Conservation (phyloP, 176 grass and related monocot genomes). For the Raddia distichophylla region DNA sequence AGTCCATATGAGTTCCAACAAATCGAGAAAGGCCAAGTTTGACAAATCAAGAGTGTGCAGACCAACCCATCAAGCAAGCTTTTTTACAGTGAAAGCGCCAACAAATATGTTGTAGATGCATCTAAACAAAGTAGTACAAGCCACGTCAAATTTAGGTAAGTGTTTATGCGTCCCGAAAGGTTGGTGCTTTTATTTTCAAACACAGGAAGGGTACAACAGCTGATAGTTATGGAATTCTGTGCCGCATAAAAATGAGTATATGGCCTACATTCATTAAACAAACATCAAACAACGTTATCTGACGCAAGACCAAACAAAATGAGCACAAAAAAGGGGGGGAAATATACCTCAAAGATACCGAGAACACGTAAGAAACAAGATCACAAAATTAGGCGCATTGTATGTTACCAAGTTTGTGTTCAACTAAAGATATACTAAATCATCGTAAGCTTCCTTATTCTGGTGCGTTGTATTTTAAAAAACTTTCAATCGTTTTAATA, state of each 20-base stretch:
- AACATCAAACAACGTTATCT: not conserved
- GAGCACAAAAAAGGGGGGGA: not conserved
- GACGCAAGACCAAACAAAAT: not conserved
- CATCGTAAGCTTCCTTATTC: too few relatives aligned
- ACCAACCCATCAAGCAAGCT: conserved; percentile 33
- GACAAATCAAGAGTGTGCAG: conserved; percentile 37
- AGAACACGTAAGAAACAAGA: not conserved
- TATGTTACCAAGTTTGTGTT: too few relatives aligned
- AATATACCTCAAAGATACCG: not conserved
- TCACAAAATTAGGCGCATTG: not conserved
- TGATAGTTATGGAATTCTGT: not conserved
- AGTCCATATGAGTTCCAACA: conserved; percentile 26
- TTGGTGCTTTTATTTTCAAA: not conserved
- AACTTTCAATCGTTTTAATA: too few relatives aligned
- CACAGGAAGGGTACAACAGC: not conserved
- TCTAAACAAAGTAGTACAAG: conserved; percentile 7
- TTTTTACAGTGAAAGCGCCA: conserved; percentile 39
- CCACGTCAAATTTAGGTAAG: conserved; percentile 30
- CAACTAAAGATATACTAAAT: too few relatives aligned
- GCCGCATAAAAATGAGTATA: not conserved
- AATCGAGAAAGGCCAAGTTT: conserved; percentile 14
- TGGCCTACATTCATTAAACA: not conserved
- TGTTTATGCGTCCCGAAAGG: not conserved
- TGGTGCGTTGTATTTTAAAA: too few relatives aligned
- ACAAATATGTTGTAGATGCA: conserved; percentile 35